These are phyloP conservation scores for Plasmodium chabaudi DNA, from an alignment of 169 alveolate genomes.

Conservation along the genomic window DNA sequence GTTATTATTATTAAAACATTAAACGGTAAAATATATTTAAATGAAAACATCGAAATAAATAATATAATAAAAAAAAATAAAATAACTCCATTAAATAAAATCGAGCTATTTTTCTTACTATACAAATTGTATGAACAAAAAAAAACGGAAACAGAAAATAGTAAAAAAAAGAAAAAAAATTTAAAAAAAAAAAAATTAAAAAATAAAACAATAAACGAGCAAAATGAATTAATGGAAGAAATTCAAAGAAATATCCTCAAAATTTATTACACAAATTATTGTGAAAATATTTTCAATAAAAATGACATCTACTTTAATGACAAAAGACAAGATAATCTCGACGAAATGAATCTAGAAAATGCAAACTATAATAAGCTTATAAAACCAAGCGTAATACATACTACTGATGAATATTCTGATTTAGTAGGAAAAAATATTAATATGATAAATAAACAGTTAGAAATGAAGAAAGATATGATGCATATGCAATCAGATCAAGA, in stretches of 20 bases:
- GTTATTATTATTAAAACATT: slow-evolving; percentile 37
- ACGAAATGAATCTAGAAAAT: too few species aligned
- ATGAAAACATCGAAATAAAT: not conserved
- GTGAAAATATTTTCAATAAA: too few species aligned
- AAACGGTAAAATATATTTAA: slow-evolving; percentile 12
- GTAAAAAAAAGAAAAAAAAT: slow-evolving; percentile 4
- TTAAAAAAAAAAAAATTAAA: not conserved
- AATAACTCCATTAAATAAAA: slow-evolving; percentile 6
- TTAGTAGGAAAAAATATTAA: too few species aligned
- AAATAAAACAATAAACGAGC: not conserved
- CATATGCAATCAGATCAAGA: too few species aligned
- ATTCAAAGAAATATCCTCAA: slow-evolving; percentile 5
- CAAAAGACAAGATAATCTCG: too few species aligned
- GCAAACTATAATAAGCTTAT: too few species aligned
- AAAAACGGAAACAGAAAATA: not conserved
- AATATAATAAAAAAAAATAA: slow-evolving; percentile 18
- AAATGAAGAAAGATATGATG: too few species aligned
- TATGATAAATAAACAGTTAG: too few species aligned
- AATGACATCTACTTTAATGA: too few species aligned
- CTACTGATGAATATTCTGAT: too few species aligned
- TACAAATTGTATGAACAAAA: slow-evolving; percentile 29
- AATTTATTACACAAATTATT: too few species aligned
- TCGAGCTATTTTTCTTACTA: slow-evolving; percentile 40
- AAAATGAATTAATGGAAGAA: slow-evolving; percentile 19
- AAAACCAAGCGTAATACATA: too few species aligned